Evolutionary conservation across 1,139 yeast species (phyloP).

Genomic region (Pichia sp.): DNA sequence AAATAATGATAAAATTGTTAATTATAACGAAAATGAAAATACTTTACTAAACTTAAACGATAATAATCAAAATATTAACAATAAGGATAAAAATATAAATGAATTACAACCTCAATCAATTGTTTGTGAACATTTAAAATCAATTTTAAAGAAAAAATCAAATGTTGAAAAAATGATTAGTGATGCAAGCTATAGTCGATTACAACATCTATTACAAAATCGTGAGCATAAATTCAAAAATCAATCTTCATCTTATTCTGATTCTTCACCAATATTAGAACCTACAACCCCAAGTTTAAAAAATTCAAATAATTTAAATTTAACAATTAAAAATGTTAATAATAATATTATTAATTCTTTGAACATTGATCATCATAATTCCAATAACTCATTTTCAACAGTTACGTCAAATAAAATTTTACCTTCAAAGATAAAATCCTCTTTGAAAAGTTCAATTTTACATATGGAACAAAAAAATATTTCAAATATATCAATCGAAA

Average conservation of each 20-base stretch:
- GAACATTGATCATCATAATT: not conserved
- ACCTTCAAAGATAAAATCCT: conserved; percentile 13
- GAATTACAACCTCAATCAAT: not conserved
- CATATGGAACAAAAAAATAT: conserved; percentile 6
- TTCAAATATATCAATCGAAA: conserved; percentile 8
- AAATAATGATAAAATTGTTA: not conserved
- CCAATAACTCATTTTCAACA: conserved; percentile 1
- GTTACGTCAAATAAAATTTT: not conserved
- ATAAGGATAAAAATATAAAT: no score
- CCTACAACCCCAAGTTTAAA: conserved; percentile 9
- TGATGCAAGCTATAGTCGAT: conserved; percentile 42
- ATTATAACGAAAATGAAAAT: not conserved
- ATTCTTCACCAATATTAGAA: conserved; percentile 28
- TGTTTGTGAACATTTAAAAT: conserved; percentile 35
- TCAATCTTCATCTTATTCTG: conserved; percentile 4
- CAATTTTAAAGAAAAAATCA: conserved; percentile 49
- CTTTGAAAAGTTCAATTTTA: conserved; percentile 13
- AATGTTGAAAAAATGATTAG: conserved; percentile 50
- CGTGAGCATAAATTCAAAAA: conserved; percentile 24
- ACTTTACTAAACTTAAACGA: conserved; percentile 6
- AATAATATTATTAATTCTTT: not conserved
- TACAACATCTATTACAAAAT: conserved; percentile 34
- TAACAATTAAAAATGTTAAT: conserved; percentile 1
- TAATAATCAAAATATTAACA: not conserved
- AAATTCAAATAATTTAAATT: conserved; percentile 8